phyloP scores from a whole-genome alignment of 306 rosid genomes.

The Abrus pulchellus region DNA sequence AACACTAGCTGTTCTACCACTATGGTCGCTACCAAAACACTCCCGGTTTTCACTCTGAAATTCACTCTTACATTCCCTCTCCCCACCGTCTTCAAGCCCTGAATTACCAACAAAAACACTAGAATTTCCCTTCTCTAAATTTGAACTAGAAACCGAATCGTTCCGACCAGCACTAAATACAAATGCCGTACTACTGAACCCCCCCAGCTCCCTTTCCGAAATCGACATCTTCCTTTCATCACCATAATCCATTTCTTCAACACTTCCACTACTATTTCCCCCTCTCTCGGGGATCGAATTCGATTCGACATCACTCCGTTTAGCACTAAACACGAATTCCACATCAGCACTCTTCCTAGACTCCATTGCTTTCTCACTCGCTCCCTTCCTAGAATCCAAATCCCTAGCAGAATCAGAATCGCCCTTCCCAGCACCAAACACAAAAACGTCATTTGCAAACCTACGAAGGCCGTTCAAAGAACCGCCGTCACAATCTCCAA shows the following conservation, averaged over 20 bases:
- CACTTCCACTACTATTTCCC: constrained; percentile 27
- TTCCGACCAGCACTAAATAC: constrained; percentile 52
- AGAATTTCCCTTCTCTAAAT: constrained; percentile 44
- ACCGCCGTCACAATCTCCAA: constrained; percentile 27
- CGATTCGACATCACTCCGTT: constrained; percentile 39
- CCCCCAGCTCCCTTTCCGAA: constrained; percentile 32
- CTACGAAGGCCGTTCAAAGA: constrained; percentile 16
- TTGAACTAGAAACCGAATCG: constrained; percentile 42
- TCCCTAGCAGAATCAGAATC: constrained; percentile 46
- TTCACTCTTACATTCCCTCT: constrained; percentile 43
- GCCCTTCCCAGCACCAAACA: constrained; percentile 52
- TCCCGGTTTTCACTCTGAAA: constrained; percentile 39
- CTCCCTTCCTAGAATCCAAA: constrained; percentile 41
- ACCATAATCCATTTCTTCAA: constrained; percentile 30
- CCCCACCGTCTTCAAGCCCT: constrained; percentile 29
- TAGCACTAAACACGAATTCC: constrained; percentile 59
- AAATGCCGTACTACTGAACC: constrained; percentile 41
- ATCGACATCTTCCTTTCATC: constrained; percentile 40
- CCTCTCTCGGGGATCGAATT: constrained; percentile 32
- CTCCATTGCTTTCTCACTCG: constrained; percentile 40
- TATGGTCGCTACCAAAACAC: constrained; percentile 47
- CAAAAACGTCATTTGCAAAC: constrained; percentile 45
- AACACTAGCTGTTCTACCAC: constrained; percentile 32
- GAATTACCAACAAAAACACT: constrained; percentile 38
- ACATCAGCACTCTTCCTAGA: constrained; percentile 40